phyloP scores from a whole-genome alignment of 306 rosid species.

The Heteromeles arbutifolia region DNA sequence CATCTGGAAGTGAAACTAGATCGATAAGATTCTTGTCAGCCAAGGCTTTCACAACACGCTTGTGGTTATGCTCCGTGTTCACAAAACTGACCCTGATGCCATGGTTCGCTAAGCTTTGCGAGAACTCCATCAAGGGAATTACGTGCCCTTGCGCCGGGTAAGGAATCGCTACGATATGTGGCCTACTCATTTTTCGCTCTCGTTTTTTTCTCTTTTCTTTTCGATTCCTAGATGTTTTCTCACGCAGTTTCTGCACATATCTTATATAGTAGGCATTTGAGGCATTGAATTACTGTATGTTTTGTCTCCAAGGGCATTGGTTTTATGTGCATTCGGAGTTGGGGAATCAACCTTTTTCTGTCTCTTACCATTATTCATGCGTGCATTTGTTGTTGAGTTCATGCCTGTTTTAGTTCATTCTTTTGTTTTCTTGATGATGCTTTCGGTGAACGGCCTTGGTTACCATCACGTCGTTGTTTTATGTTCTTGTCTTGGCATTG shows the following conservation, averaged over 20 bases:
- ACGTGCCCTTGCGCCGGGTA: conserved; percentile 78
- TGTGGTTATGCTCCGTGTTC: conserved; percentile 30
- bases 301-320: not conserved
- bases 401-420: not conserved
- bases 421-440: conserved; percentile 8
- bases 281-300: not conserved
- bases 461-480: not conserved
- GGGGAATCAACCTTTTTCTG: not conserved
- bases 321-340: not conserved
- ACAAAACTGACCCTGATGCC: conserved; percentile 55
- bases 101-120: conserved; percentile 32
- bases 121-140: conserved; percentile 56
- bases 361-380: no score
- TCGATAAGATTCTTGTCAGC: conserved; percentile 3
- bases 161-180: conserved; percentile 51
- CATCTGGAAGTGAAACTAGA: conserved; percentile 46
- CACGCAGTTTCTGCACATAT: not conserved
- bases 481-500: not conserved
- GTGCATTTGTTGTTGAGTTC: not conserved
- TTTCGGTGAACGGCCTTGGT: not conserved
- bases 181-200: conserved; percentile 19
- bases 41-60: conserved; percentile 25
- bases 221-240: not conserved
- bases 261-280: not conserved
- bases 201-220: not conserved